Conservation (phyloP, 495 filamentous ascomycete genomes). For the Xylaria palmicola region DNA sequence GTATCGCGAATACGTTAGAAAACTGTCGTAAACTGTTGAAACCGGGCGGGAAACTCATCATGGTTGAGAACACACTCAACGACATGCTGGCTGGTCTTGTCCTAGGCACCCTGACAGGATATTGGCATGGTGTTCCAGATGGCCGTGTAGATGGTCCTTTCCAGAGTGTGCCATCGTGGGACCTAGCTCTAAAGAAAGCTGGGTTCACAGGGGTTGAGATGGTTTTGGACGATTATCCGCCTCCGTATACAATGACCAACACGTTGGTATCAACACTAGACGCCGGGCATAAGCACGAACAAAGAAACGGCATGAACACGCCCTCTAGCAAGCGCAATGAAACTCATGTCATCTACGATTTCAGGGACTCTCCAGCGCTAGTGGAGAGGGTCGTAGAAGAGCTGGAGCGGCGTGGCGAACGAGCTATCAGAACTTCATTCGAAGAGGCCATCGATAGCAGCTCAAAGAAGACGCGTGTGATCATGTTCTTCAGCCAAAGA, state of each 20-base stretch:
- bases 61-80: slow-evolving; percentile 24
- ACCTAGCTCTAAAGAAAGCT: slow-evolving; percentile 27
- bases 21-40: slow-evolving; percentile 48
- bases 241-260: slow-evolving; percentile 14
- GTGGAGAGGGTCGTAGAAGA: background rate
- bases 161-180: slow-evolving; percentile 38
- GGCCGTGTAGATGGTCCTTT: slow-evolving; percentile 35
- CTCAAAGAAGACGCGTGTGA: slow-evolving; percentile 15
- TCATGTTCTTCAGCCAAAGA: slow-evolving; percentile 18
- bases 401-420: background rate
- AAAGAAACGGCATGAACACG: background rate
- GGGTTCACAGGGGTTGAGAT: slow-evolving; percentile 51
- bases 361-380: background rate
- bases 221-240: slow-evolving; percentile 12
- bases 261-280: slow-evolving; percentile 16
- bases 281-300: background rate
- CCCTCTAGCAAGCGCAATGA: background rate
- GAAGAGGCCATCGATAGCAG: background rate
- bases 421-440: background rate
- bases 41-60: slow-evolving; percentile 33
- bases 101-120: slow-evolving; percentile 18
- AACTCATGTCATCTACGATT: background rate
- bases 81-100: slow-evolving; percentile 14
- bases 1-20: slow-evolving; percentile 35
- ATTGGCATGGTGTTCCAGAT: slow-evolving; percentile 43